These are phyloP conservation scores for Kuraishia ogatae DNA, from an alignment of 805 yeast genomes.

Conservation along the genomic window DNA sequence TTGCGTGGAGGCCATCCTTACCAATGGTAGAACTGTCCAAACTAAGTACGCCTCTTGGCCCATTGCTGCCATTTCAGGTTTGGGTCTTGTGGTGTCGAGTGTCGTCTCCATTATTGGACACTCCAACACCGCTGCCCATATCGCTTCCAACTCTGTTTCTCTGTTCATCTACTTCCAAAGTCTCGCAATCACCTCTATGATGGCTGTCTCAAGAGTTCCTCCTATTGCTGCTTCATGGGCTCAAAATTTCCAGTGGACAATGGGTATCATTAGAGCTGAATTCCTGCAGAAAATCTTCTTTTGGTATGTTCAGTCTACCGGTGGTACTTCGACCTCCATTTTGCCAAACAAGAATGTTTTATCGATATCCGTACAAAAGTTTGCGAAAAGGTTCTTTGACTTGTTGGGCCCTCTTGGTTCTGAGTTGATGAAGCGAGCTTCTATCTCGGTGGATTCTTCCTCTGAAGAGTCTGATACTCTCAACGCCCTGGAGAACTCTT, in stretches of 20 bases:
- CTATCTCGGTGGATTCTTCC: constrained; percentile 21
- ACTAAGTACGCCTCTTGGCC: constrained; percentile 94
- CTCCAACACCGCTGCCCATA: constrained; percentile 89
- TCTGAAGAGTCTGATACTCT: neutral
- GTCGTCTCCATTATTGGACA: constrained; percentile 82
- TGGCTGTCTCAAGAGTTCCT: constrained; percentile 87
- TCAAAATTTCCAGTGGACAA: constrained; percentile 92
- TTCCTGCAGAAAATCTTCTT: constrained; percentile 79
- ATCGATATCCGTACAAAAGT: constrained; percentile 80
- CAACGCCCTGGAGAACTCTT: constrained; percentile 39
- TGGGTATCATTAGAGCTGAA: constrained; percentile 73
- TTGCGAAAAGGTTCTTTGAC: constrained; percentile 6
- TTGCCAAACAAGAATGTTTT: constrained; percentile 52
- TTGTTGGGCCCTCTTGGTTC: neutral
- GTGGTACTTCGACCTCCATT: constrained; percentile 78
- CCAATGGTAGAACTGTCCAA: constrained; percentile 91
- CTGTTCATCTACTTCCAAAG: constrained; percentile 91
- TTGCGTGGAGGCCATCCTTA: constrained; percentile 81
- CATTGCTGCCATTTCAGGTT: constrained; percentile 82
- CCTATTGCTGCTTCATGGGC: constrained; percentile 99
- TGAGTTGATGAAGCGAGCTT: constrained; percentile 27
- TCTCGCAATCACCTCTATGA: constrained; percentile 86
- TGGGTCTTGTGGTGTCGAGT: constrained; percentile 84
- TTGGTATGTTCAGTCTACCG: constrained; percentile 95
- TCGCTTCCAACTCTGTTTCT: constrained; percentile 93